Evolutionary conservation across 2,329 filamentous ascomycete genomes (phyloP).

Genomic region (Colletotrichum liaoningense): DNA sequence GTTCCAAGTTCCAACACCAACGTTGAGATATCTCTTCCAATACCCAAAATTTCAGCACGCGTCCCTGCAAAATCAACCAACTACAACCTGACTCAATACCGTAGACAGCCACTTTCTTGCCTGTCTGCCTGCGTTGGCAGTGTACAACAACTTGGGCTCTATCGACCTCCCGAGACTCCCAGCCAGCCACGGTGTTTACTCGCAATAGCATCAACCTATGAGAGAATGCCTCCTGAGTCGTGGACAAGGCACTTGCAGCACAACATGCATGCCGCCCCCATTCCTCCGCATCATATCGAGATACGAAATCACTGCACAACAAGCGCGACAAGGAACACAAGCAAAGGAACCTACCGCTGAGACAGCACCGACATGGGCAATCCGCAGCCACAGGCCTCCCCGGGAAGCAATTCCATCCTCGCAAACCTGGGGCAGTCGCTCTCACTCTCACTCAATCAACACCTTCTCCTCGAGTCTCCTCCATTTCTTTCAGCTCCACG

Average conservation of each 20-base stretch:
- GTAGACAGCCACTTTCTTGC: too few relatives aligned
- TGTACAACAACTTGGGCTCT: too few relatives aligned
- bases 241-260: conserved; percentile 5
- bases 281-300: conserved; percentile 10
- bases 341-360: neutral
- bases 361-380: conserved; percentile 17
- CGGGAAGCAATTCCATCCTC: conserved; percentile 14
- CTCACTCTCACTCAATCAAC: neutral
- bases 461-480: neutral
- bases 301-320: conserved; percentile 10
- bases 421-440: neutral
- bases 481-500: neutral
- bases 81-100: too few relatives aligned
- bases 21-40: too few relatives aligned
- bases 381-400: neutral
- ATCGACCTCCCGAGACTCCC: neutral
- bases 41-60: too few relatives aligned
- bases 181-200: neutral
- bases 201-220: neutral
- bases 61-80: too few relatives aligned
- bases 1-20: too few relatives aligned
- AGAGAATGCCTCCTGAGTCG: neutral
- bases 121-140: too few relatives aligned
- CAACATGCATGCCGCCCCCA: conserved; percentile 5
- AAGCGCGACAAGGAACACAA: neutral